Evolutionary conservation across 1,284 basidiomycete species (phyloP), one percentile per base, ranked within the genome.

Genomic region (Apiotrichum brassicae): DNA sequence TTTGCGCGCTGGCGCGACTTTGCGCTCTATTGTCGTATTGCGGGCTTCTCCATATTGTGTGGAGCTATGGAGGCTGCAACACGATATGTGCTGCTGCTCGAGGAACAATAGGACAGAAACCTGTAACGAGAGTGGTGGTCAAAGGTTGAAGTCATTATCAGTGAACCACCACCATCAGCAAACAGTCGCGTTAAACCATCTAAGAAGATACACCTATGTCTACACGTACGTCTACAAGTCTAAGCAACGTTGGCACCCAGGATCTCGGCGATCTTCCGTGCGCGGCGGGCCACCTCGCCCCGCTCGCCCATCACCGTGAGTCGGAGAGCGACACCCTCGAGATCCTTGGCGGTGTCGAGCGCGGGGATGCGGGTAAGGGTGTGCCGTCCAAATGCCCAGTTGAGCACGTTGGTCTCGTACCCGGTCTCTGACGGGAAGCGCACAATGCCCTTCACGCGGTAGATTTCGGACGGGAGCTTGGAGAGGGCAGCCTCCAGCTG

Each of bases 381-480:
- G 65, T 81, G 82, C 43, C 88, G 79, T 18, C 87, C 87, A 71
- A 93, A 94, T 6, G 90, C 89, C 86, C 87, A 94, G 67, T 94
- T 94, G 54, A 93, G 66, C 54, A 92, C 86, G 60, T 79, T 68
- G 37, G 65, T 70, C 14, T 76, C 69, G 20, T 30, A 32, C 19
- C 40, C 12, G 19, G 51, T 37, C 9, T 57, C 47, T 6, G 63
- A 47, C 0, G 51, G 63, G n/a, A 86, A 66, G 30, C 77, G 77
- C 23, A 90, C 77, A 61, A 89, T 87, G 13, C 90, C 88, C 65
- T 93, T 93, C 34, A 74, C 70, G 57, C 72, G 57, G 52, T 74
- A 74, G 40, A 74, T 65, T 54, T 74, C 72, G 46, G 35, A 30
- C 12, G 82, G 79, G 7, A 92, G 69, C 22, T 68, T 66, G 1